These are phyloP conservation scores for Penstemon davidsonii DNA, from an alignment of 257 asterid species.

Conservation along the genomic window DNA sequence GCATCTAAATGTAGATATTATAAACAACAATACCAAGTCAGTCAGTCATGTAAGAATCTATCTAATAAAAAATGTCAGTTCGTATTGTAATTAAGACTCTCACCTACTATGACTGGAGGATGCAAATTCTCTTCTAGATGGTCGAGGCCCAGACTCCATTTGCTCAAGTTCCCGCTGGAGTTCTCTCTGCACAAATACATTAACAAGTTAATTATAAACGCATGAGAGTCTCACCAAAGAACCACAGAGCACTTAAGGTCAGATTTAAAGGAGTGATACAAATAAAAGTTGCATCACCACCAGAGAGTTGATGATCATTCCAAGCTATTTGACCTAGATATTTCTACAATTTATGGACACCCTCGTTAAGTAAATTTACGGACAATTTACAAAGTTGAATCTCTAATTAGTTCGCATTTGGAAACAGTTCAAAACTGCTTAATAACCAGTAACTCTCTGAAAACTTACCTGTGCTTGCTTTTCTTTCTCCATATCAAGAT, in stretches of 20 bases:
- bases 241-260: conserved; percentile 18
- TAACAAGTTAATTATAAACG: conserved; percentile 9
- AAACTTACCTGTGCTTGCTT: conserved; percentile 83
- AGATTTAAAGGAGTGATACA: neutral
- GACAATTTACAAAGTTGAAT: neutral
- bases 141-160: conserved; percentile 79
- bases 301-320: neutral
- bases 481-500: conserved; percentile 94
- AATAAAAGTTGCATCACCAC: neutral
- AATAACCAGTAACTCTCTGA: conserved; percentile 23
- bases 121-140: conserved; percentile 76
- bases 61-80: neutral
- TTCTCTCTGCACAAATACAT: conserved; percentile 66
- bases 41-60: too few relatives aligned
- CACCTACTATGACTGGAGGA: conserved; percentile 80
- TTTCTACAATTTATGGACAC: conserved; percentile 4
- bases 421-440: neutral
- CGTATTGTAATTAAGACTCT: conserved; percentile 22
- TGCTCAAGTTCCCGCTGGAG: conserved; percentile 95
- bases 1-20: too few relatives aligned
- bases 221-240: neutral
- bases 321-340: conserved; percentile 1
- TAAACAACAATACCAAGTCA: too few relatives aligned
- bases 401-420: neutral
- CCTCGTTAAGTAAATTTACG: neutral